These are phyloP conservation scores for Medicago lupulina DNA, from an alignment of 306 rosid species.

Conservation along the genomic window DNA sequence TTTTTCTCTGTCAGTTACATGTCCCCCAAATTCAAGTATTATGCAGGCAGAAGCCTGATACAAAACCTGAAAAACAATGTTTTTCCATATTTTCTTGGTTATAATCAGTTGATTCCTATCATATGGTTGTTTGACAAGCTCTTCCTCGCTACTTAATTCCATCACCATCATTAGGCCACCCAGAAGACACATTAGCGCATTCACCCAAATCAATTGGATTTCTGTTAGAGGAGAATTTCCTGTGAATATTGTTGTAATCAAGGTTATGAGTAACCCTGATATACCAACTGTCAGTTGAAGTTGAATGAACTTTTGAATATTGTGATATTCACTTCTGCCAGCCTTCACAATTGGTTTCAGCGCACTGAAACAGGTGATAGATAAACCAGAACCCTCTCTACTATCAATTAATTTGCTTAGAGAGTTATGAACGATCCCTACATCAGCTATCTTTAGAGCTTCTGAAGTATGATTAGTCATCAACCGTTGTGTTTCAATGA, in stretches of 20 bases:
- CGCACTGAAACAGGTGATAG: conserved; percentile 30
- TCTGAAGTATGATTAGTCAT: conserved; percentile 37
- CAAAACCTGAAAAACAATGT: conserved; percentile 53
- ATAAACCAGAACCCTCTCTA: conserved; percentile 43
- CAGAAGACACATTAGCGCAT: conserved; percentile 46
- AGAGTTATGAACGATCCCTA: conserved; percentile 43
- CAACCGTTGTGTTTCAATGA: conserved; percentile 55
- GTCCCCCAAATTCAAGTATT: conserved; percentile 47
- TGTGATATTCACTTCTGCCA: conserved; percentile 52
- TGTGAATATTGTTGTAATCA: conserved; percentile 48
- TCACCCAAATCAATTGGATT: conserved; percentile 64
- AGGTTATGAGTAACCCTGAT: conserved; percentile 52
- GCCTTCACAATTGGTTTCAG: conserved; percentile 35
- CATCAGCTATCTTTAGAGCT: conserved; percentile 59
- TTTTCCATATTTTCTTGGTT: conserved; percentile 45
- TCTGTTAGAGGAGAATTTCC: conserved; percentile 67
- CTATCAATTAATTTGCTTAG: conserved; percentile 37
- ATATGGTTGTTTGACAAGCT: conserved; percentile 27
- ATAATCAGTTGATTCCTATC: conserved; percentile 40
- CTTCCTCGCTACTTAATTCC: conserved; percentile 45
- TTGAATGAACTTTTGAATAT: conserved; percentile 65
- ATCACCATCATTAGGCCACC: conserved; percentile 63
- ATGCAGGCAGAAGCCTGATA: conserved; percentile 54
- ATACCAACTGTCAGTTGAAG: conserved; percentile 56
- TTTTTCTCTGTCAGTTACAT: conserved; percentile 22